These are phyloP conservation scores for Verticillium dahliae DNA, from an alignment of 2,329 filamentous ascomycete species.

Conservation along the genomic window DNA sequence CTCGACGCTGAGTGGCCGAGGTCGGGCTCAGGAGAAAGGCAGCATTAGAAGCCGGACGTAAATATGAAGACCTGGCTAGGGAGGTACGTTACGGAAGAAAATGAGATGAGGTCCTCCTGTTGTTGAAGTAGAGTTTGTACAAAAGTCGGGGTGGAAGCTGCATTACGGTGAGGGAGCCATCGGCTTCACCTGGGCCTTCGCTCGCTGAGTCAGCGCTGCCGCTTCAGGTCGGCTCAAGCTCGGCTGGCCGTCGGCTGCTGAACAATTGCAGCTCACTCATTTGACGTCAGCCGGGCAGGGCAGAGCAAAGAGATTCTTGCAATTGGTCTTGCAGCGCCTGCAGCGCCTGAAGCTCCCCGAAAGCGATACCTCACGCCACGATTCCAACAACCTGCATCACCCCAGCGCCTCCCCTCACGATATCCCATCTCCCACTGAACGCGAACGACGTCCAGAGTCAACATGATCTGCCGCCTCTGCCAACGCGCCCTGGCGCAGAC, in stretches of 20 bases:
- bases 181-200: neutral
- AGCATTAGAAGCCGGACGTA: neutral
- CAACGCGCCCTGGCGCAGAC: constrained; percentile 9
- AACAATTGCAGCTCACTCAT: neutral
- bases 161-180: too few species aligned
- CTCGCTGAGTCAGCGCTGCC: neutral
- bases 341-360: neutral
- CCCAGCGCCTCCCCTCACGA: too few species aligned
- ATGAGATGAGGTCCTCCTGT: neutral
- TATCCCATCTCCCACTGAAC: neutral
- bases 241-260: neutral
- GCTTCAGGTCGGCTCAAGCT: neutral
- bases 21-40: neutral
- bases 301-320: neutral
- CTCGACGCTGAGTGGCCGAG: neutral
- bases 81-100: neutral
- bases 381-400: too few species aligned
- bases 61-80: neutral
- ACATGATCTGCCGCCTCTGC: constrained; percentile 11
- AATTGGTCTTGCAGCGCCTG: neutral
- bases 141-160: neutral
- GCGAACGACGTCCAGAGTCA: neutral
- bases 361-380: neutral
- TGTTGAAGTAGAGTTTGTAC: neutral
- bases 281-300: neutral